These are phyloP conservation scores for Letharia columbiana DNA, from an alignment of 495 filamentous ascomycete species.

Conservation along the genomic window DNA sequence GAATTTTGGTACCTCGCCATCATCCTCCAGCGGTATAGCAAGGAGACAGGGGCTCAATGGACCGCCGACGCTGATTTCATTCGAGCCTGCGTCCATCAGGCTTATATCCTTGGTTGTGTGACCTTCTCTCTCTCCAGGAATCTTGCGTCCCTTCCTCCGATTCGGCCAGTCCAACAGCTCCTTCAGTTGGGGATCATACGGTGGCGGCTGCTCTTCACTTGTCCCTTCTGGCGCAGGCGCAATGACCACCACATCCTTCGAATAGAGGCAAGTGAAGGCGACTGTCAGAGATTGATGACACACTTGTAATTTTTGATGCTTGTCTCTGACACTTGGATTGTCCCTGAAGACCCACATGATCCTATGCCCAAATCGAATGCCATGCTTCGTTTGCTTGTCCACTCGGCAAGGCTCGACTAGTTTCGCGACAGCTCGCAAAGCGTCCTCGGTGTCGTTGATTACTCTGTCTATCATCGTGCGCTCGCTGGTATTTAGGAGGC, in stretches of 20 bases:
- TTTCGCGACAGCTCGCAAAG: constrained; percentile 21
- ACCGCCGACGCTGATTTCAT: not conserved
- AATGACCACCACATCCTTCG: constrained; percentile 11
- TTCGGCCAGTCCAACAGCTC: constrained; percentile 16
- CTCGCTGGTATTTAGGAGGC: constrained; percentile 22
- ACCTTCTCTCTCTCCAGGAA: not conserved
- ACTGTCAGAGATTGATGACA: constrained; percentile 27
- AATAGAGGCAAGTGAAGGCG: constrained; percentile 25
- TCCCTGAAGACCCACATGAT: constrained; percentile 28
- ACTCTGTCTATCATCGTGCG: constrained; percentile 24
- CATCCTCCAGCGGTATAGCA: not conserved
- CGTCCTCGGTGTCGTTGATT: constrained; percentile 25
- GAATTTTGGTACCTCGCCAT: not conserved
- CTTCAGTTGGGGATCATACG: constrained; percentile 15
- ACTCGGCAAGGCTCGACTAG: constrained; percentile 25
- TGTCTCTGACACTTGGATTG: constrained; percentile 24
- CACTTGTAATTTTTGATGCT: constrained; percentile 22
- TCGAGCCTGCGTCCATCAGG: not conserved
- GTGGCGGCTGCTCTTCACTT: constrained; percentile 14
- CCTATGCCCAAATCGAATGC: constrained; percentile 21
- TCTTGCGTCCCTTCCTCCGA: constrained; percentile 6
- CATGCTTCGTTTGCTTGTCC: not conserved
- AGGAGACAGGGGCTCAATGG: not conserved
- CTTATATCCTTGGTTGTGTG: not conserved
- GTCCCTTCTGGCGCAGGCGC: not conserved